Evolutionary conservation across 495 filamentous ascomycete species (phyloP).

Genomic region (Aspergillus mulundensis): DNA sequence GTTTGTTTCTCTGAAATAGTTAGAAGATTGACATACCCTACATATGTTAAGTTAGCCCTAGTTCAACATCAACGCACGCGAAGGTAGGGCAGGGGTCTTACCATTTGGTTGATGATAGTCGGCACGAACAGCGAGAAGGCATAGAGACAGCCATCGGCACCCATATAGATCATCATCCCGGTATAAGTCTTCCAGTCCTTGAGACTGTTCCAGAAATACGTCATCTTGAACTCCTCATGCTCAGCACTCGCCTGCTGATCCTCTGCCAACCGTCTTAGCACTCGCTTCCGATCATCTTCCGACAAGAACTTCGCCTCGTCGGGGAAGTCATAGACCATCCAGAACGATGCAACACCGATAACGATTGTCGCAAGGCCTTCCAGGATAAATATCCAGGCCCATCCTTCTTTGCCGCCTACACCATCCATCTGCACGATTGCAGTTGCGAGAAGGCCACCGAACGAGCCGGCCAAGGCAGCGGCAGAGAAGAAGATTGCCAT

Average conservation of each 20-base stretch:
- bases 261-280: slow-evolving; percentile 64
- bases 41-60: background rate
- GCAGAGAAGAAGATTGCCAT: slow-evolving; percentile 79
- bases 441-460: slow-evolving; percentile 62
- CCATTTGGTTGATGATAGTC: slow-evolving; percentile 66
- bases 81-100: slow-evolving; percentile 15
- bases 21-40: background rate
- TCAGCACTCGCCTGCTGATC: slow-evolving; percentile 77
- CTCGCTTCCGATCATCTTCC: slow-evolving; percentile 65
- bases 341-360: slow-evolving; percentile 70
- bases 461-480: slow-evolving; percentile 60
- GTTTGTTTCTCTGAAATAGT: background rate
- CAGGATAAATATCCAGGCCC: slow-evolving; percentile 71
- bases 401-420: slow-evolving; percentile 54
- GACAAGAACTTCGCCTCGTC: slow-evolving; percentile 76
- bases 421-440: slow-evolving; percentile 63
- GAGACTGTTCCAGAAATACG: slow-evolving; percentile 70
- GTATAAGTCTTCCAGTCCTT: slow-evolving; percentile 87
- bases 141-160: slow-evolving; percentile 66
- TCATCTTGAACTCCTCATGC: slow-evolving; percentile 74
- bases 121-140: slow-evolving; percentile 90
- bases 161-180: slow-evolving; percentile 77
- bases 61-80: background rate
- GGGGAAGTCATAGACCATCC: slow-evolving; percentile 88
- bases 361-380: slow-evolving; percentile 57